phyloP scores from a whole-genome alignment of 352 stramenopile species.

The Globisporangium heterothallicum region DNA sequence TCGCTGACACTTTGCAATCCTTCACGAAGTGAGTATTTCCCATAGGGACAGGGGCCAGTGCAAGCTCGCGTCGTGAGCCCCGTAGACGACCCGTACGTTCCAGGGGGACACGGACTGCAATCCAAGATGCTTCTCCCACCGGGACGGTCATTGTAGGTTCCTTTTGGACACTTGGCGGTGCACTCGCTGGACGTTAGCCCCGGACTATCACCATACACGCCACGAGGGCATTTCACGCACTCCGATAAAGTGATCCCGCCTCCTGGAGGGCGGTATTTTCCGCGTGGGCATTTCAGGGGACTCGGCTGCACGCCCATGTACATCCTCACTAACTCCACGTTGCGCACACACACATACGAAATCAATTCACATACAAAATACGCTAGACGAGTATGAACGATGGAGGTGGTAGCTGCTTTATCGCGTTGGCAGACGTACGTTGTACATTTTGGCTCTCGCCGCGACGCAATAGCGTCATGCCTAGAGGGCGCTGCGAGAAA shows the following conservation, averaged over 20 bases:
- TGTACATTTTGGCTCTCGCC: background rate
- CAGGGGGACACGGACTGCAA: conserved; percentile 59
- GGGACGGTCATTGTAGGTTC: conserved; percentile 58
- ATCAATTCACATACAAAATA: background rate
- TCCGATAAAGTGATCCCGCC: conserved; percentile 43
- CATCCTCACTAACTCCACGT: conserved; percentile 35
- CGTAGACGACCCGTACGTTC: conserved; percentile 47
- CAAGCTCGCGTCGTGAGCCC: conserved; percentile 55
- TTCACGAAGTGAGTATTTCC: conserved; percentile 60
- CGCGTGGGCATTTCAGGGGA: conserved; percentile 39
- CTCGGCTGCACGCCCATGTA: conserved; percentile 50
- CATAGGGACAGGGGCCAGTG: conserved; percentile 53
- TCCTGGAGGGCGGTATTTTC: conserved; percentile 55
- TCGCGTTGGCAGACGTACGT: conserved; percentile 3
- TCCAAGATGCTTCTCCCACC: conserved; percentile 54
- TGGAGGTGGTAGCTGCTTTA: no score
- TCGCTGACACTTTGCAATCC: conserved; percentile 50
- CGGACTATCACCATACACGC: conserved; percentile 65
- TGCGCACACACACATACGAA: background rate
- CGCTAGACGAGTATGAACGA: no score
- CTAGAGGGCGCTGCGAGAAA: background rate
- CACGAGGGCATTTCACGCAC: conserved; percentile 65
- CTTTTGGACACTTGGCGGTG: conserved; percentile 65
- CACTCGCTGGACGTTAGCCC: conserved; percentile 58
- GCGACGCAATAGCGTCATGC: conserved; percentile 4